Percentiles rank a stretch among this genome's conserved stretches.
phyloP scores from a whole-genome alignment of 2,329 filamentous ascomycete genomes.

The Tolypocladium amazonense region DNA sequence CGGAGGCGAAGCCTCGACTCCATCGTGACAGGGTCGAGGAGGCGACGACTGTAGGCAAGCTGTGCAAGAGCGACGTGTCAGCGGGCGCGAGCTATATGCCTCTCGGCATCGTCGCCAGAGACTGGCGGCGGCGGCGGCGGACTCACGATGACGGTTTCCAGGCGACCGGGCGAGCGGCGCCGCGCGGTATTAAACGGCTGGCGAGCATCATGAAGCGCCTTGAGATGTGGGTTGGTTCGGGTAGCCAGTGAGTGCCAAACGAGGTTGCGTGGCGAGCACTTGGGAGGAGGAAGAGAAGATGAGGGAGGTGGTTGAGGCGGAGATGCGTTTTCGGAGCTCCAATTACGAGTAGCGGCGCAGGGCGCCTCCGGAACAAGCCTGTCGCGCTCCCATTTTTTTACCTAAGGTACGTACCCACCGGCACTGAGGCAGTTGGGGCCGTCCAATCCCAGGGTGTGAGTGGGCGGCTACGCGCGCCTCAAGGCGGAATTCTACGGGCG shows the following conservation, averaged over 20 bases:
- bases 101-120: not conserved
- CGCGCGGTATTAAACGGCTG: conserved; percentile 49
- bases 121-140: not conserved
- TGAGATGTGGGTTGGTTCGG: conserved; percentile 9
- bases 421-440: not conserved
- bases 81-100: not conserved
- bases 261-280: not conserved
- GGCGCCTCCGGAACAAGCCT: not conserved
- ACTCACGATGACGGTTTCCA: conserved; percentile 45
- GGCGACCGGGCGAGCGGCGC: conserved; percentile 41
- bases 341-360: not conserved
- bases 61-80: conserved; percentile 15
- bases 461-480: conserved; percentile 8
- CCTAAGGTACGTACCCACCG: not conserved
- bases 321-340: conserved; percentile 6
- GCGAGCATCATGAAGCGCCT: conserved; percentile 42
- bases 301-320: conserved; percentile 1
- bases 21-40: conserved; percentile 37
- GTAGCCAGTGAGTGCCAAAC: conserved; percentile 14
- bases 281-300: conserved; percentile 3
- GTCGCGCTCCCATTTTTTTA: not conserved
- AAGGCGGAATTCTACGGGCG: conserved; percentile 8
- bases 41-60: conserved; percentile 37
- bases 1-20: conserved; percentile 48
- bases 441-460: not conserved